phyloP scores from a whole-genome alignment of 1,284 basidiomycete genomes.

The Papiliotrema laurentii region DNA sequence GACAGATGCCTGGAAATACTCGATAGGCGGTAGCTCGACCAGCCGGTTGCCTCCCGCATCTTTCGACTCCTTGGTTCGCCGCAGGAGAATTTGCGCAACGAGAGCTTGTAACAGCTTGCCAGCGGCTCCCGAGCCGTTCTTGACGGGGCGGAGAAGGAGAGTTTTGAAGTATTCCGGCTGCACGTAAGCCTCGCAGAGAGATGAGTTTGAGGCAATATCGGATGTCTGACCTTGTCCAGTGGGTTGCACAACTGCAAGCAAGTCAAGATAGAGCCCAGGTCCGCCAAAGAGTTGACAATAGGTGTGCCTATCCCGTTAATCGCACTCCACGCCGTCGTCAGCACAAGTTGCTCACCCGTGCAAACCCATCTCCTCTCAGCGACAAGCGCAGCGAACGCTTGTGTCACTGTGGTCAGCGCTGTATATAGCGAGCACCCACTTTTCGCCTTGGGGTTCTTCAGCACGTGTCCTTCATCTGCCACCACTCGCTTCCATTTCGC shows the following conservation, averaged over 20 bases:
- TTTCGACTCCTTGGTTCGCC: conserved; percentile 83
- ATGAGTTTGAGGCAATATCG: not conserved
- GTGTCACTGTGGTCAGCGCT: conserved; percentile 51
- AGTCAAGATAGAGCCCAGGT: conserved; percentile 75
- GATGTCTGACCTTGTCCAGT: conserved; percentile 57
- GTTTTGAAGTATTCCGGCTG: conserved; percentile 72
- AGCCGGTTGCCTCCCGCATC: conserved; percentile 67
- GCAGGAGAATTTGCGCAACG: conserved; percentile 76
- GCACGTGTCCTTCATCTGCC: conserved; percentile 80
- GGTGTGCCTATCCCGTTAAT: too few species aligned
- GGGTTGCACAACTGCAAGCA: conserved; percentile 78
- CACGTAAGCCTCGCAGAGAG: not conserved
- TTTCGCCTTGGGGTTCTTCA: conserved; percentile 79
- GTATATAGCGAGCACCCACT: conserved; percentile 37
- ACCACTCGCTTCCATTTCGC: conserved; percentile 81
- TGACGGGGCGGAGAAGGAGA: conserved; percentile 66
- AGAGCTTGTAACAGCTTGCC: conserved; percentile 71
- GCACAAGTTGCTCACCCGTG: conserved; percentile 13
- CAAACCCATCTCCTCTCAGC: conserved; percentile 70
- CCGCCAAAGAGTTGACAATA: conserved; percentile 78
- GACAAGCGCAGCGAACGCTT: conserved; percentile 61
- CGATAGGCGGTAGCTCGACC: conserved; percentile 69
- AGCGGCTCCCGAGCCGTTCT: conserved; percentile 61
- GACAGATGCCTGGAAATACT: conserved; percentile 52
- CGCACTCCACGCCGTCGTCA: conserved; percentile 23